Percentiles rank a stretch among this genome's conserved stretches.
phyloP scores from a whole-genome alignment of 2,329 filamentous ascomycete species.

The Colletotrichum truncatum region DNA sequence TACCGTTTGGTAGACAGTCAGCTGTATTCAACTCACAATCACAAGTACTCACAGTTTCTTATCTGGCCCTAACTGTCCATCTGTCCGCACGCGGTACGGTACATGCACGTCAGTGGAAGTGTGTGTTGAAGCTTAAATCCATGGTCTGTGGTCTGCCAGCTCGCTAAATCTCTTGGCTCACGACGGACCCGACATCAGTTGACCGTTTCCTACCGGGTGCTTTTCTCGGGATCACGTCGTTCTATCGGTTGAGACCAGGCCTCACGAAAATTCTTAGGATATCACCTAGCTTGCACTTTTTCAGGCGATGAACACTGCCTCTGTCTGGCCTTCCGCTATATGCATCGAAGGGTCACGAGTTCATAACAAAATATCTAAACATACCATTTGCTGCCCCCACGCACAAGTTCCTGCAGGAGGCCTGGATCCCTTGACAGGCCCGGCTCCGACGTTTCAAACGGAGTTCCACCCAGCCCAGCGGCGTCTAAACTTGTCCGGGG shows the following conservation, averaged over 20 bases:
- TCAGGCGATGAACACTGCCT: too few species aligned
- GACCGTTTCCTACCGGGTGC: too few species aligned
- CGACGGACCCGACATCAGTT: background rate
- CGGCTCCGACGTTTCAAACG: slow-evolving; percentile 3
- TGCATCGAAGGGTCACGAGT: background rate
- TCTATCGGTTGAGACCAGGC: too few species aligned
- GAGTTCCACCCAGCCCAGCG: slow-evolving; percentile 12
- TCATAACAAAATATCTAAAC: background rate
- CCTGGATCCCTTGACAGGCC: background rate
- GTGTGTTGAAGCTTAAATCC: slow-evolving; percentile 3
- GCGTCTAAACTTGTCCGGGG: background rate
- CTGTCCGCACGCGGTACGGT: background rate
- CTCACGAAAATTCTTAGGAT: background rate
- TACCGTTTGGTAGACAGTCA: too few species aligned
- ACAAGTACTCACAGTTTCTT: background rate
- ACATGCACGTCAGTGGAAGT: background rate
- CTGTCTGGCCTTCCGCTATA: background rate
- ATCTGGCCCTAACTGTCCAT: background rate
- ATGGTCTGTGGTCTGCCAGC: background rate
- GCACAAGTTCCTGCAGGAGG: background rate
- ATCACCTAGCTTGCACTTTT: too few species aligned
- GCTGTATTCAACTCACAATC: too few species aligned
- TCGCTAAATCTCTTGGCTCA: background rate
- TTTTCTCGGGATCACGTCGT: too few species aligned
- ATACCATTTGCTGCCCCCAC: background rate